Evolutionary conservation across 2,329 filamentous ascomycete species (phyloP).

Genomic region (Phoma sp.): DNA sequence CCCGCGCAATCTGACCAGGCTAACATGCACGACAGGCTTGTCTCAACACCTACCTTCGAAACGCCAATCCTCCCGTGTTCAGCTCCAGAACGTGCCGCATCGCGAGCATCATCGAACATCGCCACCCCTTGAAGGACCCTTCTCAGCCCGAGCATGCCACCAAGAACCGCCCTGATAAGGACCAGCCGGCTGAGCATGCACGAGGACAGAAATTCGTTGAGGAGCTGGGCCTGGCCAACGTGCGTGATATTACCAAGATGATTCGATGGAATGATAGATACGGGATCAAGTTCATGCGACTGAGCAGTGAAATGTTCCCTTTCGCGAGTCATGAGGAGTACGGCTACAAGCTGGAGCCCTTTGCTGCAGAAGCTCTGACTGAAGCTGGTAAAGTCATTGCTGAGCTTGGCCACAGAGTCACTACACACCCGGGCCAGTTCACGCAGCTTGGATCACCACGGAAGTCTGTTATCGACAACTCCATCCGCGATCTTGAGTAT

Average conservation of each 20-base stretch:
- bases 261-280: constrained; percentile 91
- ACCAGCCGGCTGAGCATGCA: constrained; percentile 69
- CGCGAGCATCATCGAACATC: constrained; percentile 86
- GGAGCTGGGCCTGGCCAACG: constrained; percentile 79
- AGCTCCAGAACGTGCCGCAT: constrained; percentile 91
- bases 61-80: constrained; percentile 83
- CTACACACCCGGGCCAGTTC: constrained; percentile 88
- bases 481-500: constrained; percentile 84
- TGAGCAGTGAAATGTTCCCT: constrained; percentile 96
- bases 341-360: constrained; percentile 83
- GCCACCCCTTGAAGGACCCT: constrained; percentile 79
- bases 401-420: constrained; percentile 82
- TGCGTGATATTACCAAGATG: constrained; percentile 83
- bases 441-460: constrained; percentile 89
- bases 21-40: constrained; percentile 67
- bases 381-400: constrained; percentile 79
- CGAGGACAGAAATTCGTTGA: constrained; percentile 78
- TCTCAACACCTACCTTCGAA: constrained; percentile 88
- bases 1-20: constrained; percentile 28
- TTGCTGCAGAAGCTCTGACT: constrained; percentile 78
- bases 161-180: constrained; percentile 85
- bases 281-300: constrained; percentile 87
- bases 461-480: constrained; percentile 75
- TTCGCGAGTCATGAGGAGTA: constrained; percentile 90
- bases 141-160: constrained; percentile 78